These are phyloP conservation scores for Umbelopsis vinacea DNA, from an alignment of 192 early-diverging fungal species.

Conservation along the genomic window DNA sequence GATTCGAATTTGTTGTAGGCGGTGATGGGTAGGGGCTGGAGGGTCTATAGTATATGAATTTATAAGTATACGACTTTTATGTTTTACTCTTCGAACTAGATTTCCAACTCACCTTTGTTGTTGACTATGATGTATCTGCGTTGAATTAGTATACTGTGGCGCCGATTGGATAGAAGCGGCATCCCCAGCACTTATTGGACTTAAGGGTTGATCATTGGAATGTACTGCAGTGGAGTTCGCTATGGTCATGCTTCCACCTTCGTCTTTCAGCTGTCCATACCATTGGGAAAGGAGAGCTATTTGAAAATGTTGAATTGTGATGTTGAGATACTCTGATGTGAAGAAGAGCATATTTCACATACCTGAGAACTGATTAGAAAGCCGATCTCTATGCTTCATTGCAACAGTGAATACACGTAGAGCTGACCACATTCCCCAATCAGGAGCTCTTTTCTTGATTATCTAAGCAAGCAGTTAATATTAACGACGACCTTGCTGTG, in stretches of 20 bases:
- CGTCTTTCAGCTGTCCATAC: not conserved
- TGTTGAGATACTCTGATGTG: not conserved
- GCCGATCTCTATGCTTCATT: not conserved
- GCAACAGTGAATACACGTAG: not conserved
- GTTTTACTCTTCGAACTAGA: no score
- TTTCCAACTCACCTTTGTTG: no score
- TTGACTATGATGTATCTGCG: no score
- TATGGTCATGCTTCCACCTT: no score
- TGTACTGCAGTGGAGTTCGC: no score
- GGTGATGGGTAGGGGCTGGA: not conserved
- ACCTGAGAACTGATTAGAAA: not conserved
- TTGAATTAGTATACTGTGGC: no score
- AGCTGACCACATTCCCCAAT: constrained; percentile 17
- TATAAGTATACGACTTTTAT: no score
- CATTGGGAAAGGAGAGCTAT: not conserved
- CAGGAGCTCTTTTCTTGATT: constrained; percentile 2
- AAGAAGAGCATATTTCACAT: not conserved
- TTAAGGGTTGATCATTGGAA: no score
- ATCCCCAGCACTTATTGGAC: not conserved
- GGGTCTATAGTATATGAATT: not conserved
- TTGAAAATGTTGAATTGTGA: no score
- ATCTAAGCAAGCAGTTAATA: not conserved
- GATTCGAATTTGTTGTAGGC: not conserved
- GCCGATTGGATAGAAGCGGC: no score
- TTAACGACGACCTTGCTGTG: not conserved